Evolutionary conservation across 257 asterid species (phyloP).

Genomic region (Primulina eburnea): DNA sequence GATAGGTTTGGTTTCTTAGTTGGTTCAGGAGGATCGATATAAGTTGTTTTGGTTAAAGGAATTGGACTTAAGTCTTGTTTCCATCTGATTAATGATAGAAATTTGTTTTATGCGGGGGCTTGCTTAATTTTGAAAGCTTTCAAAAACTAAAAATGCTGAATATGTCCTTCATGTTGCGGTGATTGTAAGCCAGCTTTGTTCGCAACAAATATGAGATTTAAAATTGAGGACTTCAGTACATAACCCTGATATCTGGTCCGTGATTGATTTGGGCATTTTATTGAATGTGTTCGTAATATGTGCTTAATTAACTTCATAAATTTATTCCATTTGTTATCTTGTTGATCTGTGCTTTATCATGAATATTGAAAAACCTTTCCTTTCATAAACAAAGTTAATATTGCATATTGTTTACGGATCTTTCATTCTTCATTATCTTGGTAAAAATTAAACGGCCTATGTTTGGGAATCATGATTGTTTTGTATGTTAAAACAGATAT

Average conservation of each 20-base stretch:
- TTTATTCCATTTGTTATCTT: not conserved
- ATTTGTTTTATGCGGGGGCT: not conserved
- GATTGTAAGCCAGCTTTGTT: not conserved
- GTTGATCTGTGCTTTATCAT: not conserved
- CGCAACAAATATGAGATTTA: not conserved
- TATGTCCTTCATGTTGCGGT: not conserved
- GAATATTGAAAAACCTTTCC: not conserved
- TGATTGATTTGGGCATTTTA: not conserved
- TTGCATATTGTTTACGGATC: not conserved
- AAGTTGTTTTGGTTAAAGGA: conserved; percentile 8
- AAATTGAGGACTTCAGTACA: not conserved
- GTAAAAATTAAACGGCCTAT: not conserved
- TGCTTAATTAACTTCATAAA: not conserved
- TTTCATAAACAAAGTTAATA: not conserved
- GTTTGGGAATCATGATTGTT: not conserved
- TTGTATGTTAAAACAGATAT: too few relatives aligned
- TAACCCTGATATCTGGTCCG: not conserved
- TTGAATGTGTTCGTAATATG: not conserved
- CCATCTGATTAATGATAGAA: conserved; percentile 14
- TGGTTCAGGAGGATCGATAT: conserved; percentile 19
- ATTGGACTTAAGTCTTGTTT: conserved; percentile 3
- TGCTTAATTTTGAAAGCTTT: not conserved
- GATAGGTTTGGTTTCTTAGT: conserved; percentile 3
- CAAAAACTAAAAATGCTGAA: not conserved
- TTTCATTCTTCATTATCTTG: not conserved